Evolutionary conservation across 768 basidiomycete species (phyloP).

Genomic region (Asterophora lycoperdoides): DNA sequence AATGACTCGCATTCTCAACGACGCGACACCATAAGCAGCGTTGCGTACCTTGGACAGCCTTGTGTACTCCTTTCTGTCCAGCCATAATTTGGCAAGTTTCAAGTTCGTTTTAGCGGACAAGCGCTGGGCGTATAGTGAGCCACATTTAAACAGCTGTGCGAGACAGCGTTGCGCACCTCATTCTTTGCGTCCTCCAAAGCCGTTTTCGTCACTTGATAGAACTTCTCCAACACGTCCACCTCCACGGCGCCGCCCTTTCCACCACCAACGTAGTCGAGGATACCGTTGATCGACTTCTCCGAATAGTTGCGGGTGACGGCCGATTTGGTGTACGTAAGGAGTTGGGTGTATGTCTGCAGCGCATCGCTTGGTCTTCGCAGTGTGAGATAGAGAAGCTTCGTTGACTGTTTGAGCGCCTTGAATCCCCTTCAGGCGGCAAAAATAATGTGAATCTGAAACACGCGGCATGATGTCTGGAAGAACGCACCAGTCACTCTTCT

Average conservation of each 20-base stretch:
- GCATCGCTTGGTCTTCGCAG: constrained; percentile 82
- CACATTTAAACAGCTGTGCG: neutral
- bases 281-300: constrained; percentile 98
- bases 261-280: constrained; percentile 96
- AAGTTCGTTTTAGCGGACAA: constrained; percentile 93
- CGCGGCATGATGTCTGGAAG: neutral
- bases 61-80: constrained; percentile 87
- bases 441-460: neutral
- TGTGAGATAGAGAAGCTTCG: constrained; percentile 84
- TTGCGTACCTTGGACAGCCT: constrained; percentile 70
- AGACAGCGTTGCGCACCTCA: constrained; percentile 53
- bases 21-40: neutral
- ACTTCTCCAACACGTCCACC: constrained; percentile 86
- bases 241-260: constrained; percentile 74
- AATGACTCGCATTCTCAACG: constrained; percentile 1
- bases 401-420: constrained; percentile 97
- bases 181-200: constrained; percentile 94
- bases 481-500: constrained; percentile 88
- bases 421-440: constrained; percentile 69
- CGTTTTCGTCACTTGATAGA: constrained; percentile 90
- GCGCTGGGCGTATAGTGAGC: constrained; percentile 46
- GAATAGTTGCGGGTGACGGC: constrained; percentile 94
- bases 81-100: constrained; percentile 96
- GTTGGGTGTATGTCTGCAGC: constrained; percentile 75
- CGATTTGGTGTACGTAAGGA: constrained; percentile 92